Evolutionary conservation across 345 rosid genomes (phyloP).

Genomic region (Adansonia digitata): DNA sequence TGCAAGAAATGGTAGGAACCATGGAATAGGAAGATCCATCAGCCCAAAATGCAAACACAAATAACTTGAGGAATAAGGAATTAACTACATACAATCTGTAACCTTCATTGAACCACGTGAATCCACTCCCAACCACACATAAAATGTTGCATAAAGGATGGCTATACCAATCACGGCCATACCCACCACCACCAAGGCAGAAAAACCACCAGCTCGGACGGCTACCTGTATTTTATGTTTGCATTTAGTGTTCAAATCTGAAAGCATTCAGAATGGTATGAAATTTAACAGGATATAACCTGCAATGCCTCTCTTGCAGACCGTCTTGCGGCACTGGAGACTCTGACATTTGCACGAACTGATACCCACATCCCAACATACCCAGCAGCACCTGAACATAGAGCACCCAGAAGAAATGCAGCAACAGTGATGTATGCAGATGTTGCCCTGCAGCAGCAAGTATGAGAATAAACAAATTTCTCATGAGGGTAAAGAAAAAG

Average conservation of each 20-base stretch:
- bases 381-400: constrained; percentile 94
- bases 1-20: not conserved
- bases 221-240: constrained; percentile 56
- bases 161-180: constrained; percentile 98
- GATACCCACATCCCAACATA: constrained; percentile 99
- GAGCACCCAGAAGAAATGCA: constrained; percentile 89
- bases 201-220: constrained; percentile 98
- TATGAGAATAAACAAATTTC: constrained; percentile 18
- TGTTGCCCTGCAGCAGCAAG: constrained; percentile 52
- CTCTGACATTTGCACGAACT: constrained; percentile 98
- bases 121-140: constrained; percentile 88
- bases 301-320: constrained; percentile 99
- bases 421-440: constrained; percentile 91
- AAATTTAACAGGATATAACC: constrained; percentile 42
- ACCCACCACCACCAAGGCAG: constrained; percentile 97
- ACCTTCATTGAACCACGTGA: constrained; percentile 83
- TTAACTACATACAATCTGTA: constrained; percentile 67
- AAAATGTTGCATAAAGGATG: constrained; percentile 84
- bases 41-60: not conserved
- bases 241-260: constrained; percentile 24
- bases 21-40: not conserved
- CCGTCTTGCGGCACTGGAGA: constrained; percentile 97
- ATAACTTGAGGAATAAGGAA: not conserved
- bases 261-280: constrained; percentile 14
- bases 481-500: not conserved